Evolutionary conservation across 345 rosid species (phyloP).

Genomic region (Hibiscus mutabilis): DNA sequence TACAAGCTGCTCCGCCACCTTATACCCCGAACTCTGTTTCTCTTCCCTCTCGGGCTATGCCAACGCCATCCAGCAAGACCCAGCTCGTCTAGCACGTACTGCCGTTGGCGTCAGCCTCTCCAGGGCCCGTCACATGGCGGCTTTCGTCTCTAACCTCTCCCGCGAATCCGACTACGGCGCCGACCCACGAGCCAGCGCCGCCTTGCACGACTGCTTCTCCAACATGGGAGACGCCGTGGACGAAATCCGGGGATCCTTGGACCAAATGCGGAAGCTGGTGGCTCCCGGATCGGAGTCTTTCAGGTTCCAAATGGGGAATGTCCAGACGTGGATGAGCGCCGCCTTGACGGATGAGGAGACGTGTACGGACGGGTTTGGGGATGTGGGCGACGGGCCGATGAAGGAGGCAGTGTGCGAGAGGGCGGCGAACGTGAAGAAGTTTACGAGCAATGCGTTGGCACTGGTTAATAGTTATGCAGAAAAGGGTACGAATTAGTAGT

Average conservation of each 20-base stretch:
- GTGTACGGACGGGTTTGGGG: conserved; percentile 77
- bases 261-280: conserved; percentile 53
- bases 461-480: conserved; percentile 57
- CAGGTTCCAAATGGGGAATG: conserved; percentile 73
- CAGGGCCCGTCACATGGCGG: conserved; percentile 37
- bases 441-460: conserved; percentile 75
- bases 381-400: conserved; percentile 40
- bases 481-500: conserved; percentile 30
- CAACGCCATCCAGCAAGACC: conserved; percentile 38
- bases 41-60: conserved; percentile 59
- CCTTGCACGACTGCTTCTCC: conserved; percentile 77
- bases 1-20: conserved; percentile 60
- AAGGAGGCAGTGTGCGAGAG: conserved; percentile 38
- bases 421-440: conserved; percentile 45
- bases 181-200: conserved; percentile 44
- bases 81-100: conserved; percentile 51
- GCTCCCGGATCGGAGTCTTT: conserved; percentile 36
- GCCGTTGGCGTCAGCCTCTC: conserved; percentile 61
- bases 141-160: conserved; percentile 52
- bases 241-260: conserved; percentile 67
- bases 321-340: conserved; percentile 93
- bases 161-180: conserved; percentile 51
- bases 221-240: conserved; percentile 83
- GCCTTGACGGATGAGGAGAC: conserved; percentile 82
- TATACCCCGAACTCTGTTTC: conserved; percentile 77